phyloP scores from a whole-genome alignment of 495 filamentous ascomycete genomes.

The Daldinia vernicosa region DNA sequence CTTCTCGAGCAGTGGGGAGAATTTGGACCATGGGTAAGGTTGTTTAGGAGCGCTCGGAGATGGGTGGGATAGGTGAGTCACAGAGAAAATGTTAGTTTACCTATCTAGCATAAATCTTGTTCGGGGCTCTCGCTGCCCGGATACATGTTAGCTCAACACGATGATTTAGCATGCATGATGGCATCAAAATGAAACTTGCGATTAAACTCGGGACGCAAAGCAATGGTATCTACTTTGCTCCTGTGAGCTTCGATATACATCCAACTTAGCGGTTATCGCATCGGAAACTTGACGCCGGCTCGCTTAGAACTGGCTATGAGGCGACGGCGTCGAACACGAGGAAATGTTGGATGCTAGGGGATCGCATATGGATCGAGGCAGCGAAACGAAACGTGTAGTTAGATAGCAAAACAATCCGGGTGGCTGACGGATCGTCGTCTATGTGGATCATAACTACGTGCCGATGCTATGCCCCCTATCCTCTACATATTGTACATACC shows the following conservation, averaged over 20 bases:
- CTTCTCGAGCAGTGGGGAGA: constrained; percentile 79
- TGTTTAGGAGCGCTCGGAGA: constrained; percentile 81
- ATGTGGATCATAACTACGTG: constrained; percentile 23
- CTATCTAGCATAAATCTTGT: not conserved
- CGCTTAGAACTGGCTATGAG: not conserved
- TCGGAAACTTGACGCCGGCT: not conserved
- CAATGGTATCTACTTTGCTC: constrained; percentile 14
- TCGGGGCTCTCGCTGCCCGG: not conserved
- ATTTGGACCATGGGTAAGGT: constrained; percentile 85
- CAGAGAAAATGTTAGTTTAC: not conserved
- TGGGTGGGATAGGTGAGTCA: constrained; percentile 73
- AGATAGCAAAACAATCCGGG: constrained; percentile 9
- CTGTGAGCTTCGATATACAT: not conserved
- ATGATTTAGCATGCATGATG: not conserved
- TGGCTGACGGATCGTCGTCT: not conserved
- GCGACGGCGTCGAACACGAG: not conserved
- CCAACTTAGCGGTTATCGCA: not conserved
- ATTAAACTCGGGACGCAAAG: not conserved
- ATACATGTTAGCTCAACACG: not conserved
- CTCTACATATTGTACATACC: not conserved
- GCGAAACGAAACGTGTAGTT: not conserved
- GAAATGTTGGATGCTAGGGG: not conserved
- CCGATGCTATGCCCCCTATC: constrained; percentile 10
- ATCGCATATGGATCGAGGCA: constrained; percentile 13
- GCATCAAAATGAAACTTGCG: constrained; percentile 6